Base-by-base conservation (phyloP, 2,329 filamentous ascomycete genomes). In the Alternaria triticimaculans region DNA sequence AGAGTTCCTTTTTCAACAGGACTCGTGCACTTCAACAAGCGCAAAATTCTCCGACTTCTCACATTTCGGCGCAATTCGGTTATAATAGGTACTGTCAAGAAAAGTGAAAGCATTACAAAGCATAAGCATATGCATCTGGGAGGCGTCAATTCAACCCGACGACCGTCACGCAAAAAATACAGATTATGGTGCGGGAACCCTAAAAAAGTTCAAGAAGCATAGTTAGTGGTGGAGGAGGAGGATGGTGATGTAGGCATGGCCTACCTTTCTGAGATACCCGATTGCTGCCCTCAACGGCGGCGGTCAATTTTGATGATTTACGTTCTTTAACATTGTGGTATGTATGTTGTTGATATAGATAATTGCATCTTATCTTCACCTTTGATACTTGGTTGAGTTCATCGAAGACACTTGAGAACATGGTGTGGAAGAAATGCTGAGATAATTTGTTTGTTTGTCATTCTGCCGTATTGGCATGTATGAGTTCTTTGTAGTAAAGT, bases 71-170 rank as follows among this genome's bases (percentile, higher is more conserved):
- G 54, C 26, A 30, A 33, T 15, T 33, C 3, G 30, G 30, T 33
- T 14, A 4, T 33, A 33, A 33, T 15, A 15, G 30, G 14, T 33
- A 2, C 30, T 33, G 15, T 15, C 30, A 33, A 12, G 0, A 33
- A 33, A 33, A 15, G 30, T 33, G 30, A 33, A 33, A 33, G 30
- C 30, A 33, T 33, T 20, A n/a, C 33, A 55, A 60, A 43, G 58
- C 56, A 62, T 55, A 37, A 9, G 44, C 41, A 66, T 56, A 53
- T 70, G 75, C 75, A 74, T 76, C 58, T 69, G 68, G 70, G 71
- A 75, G 76, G 77, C 76, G 77, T 80, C 78, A 67, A 72, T 80
- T 80, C 78, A 80, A 79, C 78, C 76, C 74, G 75, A 80, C 78
- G 77, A 73, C 77, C 72, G 54, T 75, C 66, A 76, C 65, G 70